Conservation (phyloP, 2,329 filamentous ascomycete genomes). For the Ophiostoma himal-ulmi region DNA sequence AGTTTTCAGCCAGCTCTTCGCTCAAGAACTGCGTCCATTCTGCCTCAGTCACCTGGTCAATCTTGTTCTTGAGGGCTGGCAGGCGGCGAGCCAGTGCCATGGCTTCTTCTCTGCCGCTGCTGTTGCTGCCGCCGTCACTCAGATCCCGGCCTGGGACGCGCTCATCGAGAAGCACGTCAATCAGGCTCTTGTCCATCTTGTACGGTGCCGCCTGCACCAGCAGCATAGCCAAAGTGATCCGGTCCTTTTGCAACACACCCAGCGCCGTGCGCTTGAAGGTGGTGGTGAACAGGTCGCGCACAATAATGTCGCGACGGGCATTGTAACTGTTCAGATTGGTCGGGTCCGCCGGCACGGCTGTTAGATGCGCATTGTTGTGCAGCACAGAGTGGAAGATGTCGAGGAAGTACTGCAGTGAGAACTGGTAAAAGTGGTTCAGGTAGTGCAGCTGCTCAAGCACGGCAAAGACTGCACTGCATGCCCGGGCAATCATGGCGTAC, state of each 20-base stretch:
- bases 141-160: conserved; percentile 70
- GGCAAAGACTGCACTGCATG: conserved; percentile 95
- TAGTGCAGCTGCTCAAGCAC: conserved; percentile 96
- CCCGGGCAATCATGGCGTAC: conserved; percentile 87
- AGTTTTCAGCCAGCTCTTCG: conserved; percentile 81
- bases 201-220: conserved; percentile 94
- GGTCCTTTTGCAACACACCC: conserved; percentile 86
- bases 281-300: conserved; percentile 84
- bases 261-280: conserved; percentile 91
- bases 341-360: conserved; percentile 70
- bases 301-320: conserved; percentile 77
- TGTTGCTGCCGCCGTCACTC: conserved; percentile 25
- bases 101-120: conserved; percentile 56
- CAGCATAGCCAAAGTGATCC: conserved; percentile 88
- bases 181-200: conserved; percentile 83
- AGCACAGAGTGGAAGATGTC: conserved; percentile 95
- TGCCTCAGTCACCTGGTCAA: conserved; percentile 55
- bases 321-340: conserved; percentile 67
- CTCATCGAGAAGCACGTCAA: conserved; percentile 80
- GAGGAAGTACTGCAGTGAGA: conserved; percentile 95
- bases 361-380: conserved; percentile 68
- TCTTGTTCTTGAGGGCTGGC: conserved; percentile 63
- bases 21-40: conserved; percentile 78
- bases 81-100: conserved; percentile 64
- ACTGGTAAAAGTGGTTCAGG: conserved; percentile 98